Conservation (phyloP, 306 rosid species). For the Amphicarpaea edgeworthii region DNA sequence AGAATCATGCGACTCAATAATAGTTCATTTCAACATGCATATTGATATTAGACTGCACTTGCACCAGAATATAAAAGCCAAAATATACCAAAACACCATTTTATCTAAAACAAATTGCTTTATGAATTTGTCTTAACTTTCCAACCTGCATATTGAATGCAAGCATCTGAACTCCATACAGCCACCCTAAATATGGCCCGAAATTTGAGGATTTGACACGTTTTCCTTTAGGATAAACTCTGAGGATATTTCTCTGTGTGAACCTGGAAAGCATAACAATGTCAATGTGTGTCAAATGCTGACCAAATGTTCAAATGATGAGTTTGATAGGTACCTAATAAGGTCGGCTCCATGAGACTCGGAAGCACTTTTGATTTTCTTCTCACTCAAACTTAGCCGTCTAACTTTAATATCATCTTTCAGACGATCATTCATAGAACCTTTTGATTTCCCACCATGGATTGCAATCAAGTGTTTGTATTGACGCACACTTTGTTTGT, state of each 20-base stretch:
- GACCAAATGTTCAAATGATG: neutral
- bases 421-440: conserved; percentile 64
- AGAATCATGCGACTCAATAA: neutral
- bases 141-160: conserved; percentile 98
- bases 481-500: conserved; percentile 48
- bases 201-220: conserved; percentile 84
- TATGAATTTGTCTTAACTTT: conserved; percentile 13
- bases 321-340: conserved; percentile 62
- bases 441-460: conserved; percentile 79
- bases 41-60: neutral
- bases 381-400: conserved; percentile 87
- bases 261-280: conserved; percentile 64
- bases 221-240: conserved; percentile 85
- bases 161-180: conserved; percentile 96
- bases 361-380: conserved; percentile 69
- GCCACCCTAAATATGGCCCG: conserved; percentile 85
- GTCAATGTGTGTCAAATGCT: conserved; percentile 4
- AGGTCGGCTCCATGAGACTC: conserved; percentile 70
- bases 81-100: neutral
- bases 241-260: conserved; percentile 76
- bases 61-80: neutral
- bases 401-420: conserved; percentile 64
- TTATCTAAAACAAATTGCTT: neutral
- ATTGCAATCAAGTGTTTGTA: conserved; percentile 81
- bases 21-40: conserved; percentile 6